These are phyloP conservation scores for Malus hybrid DNA, from an alignment of 331 rosid genomes.

Conservation along the genomic window DNA sequence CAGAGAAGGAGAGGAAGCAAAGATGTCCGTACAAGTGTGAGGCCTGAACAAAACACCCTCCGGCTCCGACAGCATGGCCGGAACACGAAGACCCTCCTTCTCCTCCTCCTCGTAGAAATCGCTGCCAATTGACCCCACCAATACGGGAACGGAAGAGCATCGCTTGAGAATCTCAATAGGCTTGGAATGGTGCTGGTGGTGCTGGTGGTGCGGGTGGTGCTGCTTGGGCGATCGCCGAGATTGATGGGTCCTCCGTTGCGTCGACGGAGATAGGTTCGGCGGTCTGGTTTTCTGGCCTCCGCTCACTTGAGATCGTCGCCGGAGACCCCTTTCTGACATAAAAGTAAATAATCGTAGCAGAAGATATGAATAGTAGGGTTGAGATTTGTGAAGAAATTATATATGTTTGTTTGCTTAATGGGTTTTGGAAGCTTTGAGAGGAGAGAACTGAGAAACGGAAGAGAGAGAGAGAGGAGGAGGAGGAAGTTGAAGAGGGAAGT, in stretches of 20 bases:
- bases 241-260: constrained; percentile 18
- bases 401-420: background rate
- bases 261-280: constrained; percentile 46
- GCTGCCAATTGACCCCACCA: constrained; percentile 14
- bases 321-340: constrained; percentile 42
- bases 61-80: background rate
- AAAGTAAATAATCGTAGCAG: background rate
- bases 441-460: background rate
- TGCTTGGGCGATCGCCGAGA: constrained; percentile 22
- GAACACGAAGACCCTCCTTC: constrained; percentile 2
- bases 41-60: constrained; percentile 39
- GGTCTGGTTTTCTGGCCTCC: constrained; percentile 24
- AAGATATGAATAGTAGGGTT: background rate
- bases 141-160: constrained; percentile 56
- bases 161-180: constrained; percentile 41
- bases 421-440: background rate
- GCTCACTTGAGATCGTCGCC: constrained; percentile 21
- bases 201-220: background rate
- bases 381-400: background rate
- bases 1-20: constrained; percentile 53
- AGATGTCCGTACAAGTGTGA: constrained; percentile 38
- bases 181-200: constrained; percentile 10
- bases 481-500: background rate
- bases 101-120: background rate
- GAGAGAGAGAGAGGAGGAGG: background rate